A percentile compares a stretch with the other conserved stretches of the same genome.
Evolutionary conservation across 441 rosid genomes (phyloP).

Genomic region (Adansonia madagascariensis): DNA sequence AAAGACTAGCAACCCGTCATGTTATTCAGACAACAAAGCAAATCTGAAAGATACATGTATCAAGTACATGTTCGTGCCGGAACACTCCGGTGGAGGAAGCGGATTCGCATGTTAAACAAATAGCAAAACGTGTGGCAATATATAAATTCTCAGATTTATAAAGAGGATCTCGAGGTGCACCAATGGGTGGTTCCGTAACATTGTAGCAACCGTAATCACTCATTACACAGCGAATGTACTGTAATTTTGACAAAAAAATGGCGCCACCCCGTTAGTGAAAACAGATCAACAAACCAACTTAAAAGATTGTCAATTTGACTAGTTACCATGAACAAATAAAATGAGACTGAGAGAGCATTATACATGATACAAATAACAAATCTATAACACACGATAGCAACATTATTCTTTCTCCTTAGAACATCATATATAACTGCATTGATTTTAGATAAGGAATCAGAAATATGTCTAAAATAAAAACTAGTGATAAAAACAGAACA

Average conservation of each 20-base stretch:
- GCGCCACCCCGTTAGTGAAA: constrained; percentile 9
- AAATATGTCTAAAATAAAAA: not conserved
- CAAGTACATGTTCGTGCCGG: not conserved
- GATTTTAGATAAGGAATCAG: not conserved
- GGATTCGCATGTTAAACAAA: constrained; percentile 1
- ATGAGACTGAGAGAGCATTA: not conserved
- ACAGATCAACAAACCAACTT: not conserved
- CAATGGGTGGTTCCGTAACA: constrained; percentile 88
- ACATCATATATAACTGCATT: not conserved
- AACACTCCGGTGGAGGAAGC: not conserved
- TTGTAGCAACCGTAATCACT: constrained; percentile 86
- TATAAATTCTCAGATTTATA: constrained; percentile 62
- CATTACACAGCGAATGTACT: constrained; percentile 89
- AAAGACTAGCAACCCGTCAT: not conserved
- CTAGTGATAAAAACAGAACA: not conserved
- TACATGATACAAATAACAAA: not conserved
- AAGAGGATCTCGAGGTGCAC: constrained; percentile 86
- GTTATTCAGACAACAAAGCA: not conserved
- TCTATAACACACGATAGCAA: too few relatives aligned
- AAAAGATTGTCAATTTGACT: constrained; percentile 1
- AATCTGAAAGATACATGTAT: not conserved
- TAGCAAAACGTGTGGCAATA: not conserved
- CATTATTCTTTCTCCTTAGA: too few relatives aligned
- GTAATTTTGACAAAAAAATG: constrained; percentile 32
- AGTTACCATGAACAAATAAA: not conserved